A percentile compares a stretch with the other conserved stretches of the same genome.
These are phyloP conservation scores for Suillus decipiens DNA, from an alignment of 768 basidiomycete species.

Conservation along the genomic window DNA sequence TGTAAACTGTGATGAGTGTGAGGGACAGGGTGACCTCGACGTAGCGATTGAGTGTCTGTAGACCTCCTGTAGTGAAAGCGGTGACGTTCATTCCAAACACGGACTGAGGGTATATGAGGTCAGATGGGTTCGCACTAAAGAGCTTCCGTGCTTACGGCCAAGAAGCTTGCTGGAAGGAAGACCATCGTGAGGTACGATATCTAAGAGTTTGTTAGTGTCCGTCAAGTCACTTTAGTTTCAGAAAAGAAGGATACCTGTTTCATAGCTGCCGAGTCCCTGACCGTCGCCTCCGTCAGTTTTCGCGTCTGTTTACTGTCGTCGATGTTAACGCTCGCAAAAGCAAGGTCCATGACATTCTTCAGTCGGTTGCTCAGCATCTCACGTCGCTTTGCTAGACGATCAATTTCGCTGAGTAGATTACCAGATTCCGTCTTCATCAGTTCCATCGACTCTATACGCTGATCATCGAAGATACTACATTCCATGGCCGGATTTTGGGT, in stretches of 20 bases:
- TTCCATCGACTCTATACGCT: constrained; percentile 24
- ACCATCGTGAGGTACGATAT: constrained; percentile 58
- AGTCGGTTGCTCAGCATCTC: constrained; percentile 31
- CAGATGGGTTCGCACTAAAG: background rate
- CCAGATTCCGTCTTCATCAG: constrained; percentile 51
- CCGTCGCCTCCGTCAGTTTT: constrained; percentile 46
- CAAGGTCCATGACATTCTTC: constrained; percentile 37
- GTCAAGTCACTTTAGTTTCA: constrained; percentile 26
- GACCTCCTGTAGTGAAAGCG: constrained; percentile 38
- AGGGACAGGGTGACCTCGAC: constrained; percentile 45
- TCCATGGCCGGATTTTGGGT: constrained; percentile 53
- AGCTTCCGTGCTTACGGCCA: constrained; percentile 24
- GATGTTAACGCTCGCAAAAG: constrained; percentile 61
- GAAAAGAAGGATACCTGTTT: constrained; percentile 29
- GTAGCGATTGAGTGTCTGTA: constrained; percentile 41
- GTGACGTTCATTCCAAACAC: constrained; percentile 61
- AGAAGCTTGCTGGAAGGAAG: constrained; percentile 59
- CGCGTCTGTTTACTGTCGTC: constrained; percentile 55
- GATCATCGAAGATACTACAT: constrained; percentile 13
- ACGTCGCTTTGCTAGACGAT: constrained; percentile 42
- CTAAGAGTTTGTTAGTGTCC: constrained; percentile 11
- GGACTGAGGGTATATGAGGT: constrained; percentile 32
- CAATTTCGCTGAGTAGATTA: constrained; percentile 52
- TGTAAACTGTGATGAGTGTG: constrained; percentile 53
- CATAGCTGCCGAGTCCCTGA: constrained; percentile 44